These are phyloP conservation scores for Neocucurbitaria cava DNA, from an alignment of 2,329 filamentous ascomycete species.

Conservation along the genomic window DNA sequence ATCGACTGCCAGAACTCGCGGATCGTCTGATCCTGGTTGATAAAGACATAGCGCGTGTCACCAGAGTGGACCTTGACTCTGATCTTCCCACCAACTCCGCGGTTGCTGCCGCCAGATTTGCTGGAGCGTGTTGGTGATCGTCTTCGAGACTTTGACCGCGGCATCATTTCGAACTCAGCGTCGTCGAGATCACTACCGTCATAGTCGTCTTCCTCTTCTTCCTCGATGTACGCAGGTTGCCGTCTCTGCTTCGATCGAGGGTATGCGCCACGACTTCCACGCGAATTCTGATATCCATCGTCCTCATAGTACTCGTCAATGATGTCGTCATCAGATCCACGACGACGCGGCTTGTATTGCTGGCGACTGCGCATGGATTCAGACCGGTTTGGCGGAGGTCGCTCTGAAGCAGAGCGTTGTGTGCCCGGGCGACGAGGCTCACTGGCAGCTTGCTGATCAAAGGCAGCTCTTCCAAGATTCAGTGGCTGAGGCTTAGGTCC, in stretches of 20 bases:
- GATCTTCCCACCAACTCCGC: slow-evolving; percentile 70
- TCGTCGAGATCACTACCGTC: slow-evolving; percentile 78
- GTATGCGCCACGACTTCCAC: slow-evolving; percentile 36
- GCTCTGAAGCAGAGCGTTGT: slow-evolving; percentile 54
- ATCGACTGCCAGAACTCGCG: slow-evolving; percentile 79
- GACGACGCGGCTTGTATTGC: slow-evolving; percentile 36
- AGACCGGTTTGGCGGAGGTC: slow-evolving; percentile 48
- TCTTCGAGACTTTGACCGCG: slow-evolving; percentile 50
- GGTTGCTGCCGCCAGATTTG: slow-evolving; percentile 55
- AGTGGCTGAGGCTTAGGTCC: slow-evolving; percentile 57
- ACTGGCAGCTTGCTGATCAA: slow-evolving; percentile 47
- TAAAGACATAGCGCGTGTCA: slow-evolving; percentile 92
- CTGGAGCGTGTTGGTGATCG: slow-evolving; percentile 53
- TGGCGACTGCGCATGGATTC: slow-evolving; percentile 43
- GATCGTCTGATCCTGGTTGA: slow-evolving; percentile 75
- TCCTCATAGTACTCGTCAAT: slow-evolving; percentile 66
- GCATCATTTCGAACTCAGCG: slow-evolving; percentile 81
- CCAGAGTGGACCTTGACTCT: slow-evolving; percentile 87
- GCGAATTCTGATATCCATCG: slow-evolving; percentile 65
- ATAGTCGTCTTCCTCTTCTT: slow-evolving; percentile 77
- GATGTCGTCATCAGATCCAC: slow-evolving; percentile 56
- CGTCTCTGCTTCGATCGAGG: slow-evolving; percentile 40
- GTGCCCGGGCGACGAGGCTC: slow-evolving; percentile 47
- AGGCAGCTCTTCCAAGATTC: slow-evolving; percentile 57
- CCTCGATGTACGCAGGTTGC: slow-evolving; percentile 73